Conservation (phyloP, 768 basidiomycete species). For the Tulasnella sp. region DNA sequence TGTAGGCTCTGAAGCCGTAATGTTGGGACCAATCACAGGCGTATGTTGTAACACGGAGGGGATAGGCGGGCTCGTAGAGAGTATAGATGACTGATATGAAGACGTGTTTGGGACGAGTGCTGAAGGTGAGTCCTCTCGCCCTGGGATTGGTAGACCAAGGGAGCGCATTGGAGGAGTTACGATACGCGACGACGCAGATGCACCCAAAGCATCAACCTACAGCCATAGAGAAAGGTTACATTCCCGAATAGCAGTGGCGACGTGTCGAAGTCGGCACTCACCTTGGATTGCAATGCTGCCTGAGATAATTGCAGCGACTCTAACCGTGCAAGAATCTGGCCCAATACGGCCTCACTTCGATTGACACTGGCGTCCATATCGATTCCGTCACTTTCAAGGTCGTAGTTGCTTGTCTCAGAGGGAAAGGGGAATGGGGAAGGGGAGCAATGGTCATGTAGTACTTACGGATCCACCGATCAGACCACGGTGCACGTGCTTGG, state of each 20-base stretch:
- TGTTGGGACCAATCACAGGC: conserved; percentile 1
- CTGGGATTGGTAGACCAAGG: neutral
- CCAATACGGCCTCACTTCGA: conserved; percentile 29
- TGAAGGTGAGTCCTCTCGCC: conserved; percentile 2
- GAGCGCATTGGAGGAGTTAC: conserved; percentile 29
- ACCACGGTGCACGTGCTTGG: too few relatives aligned
- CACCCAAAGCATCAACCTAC: conserved; percentile 44
- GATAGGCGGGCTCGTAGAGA: conserved; percentile 14
- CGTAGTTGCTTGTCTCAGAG: too few relatives aligned
- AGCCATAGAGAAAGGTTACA: neutral
- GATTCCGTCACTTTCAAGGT: too few relatives aligned
- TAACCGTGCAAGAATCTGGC: conserved; percentile 64
- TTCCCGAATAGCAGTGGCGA: conserved; percentile 4
- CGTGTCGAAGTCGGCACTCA: conserved; percentile 25
- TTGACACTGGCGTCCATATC: neutral
- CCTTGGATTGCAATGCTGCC: conserved; percentile 71
- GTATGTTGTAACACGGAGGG: neutral
- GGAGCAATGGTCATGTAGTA: too few relatives aligned
- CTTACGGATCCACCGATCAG: too few relatives aligned
- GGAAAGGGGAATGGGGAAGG: too few relatives aligned
- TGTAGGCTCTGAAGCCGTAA: neutral
- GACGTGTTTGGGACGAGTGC: conserved; percentile 14
- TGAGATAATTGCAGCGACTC: conserved; percentile 62
- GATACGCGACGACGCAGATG: conserved; percentile 14
- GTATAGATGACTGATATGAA: neutral